Percentiles rank a stretch among this genome's conserved stretches.
phyloP scores from a whole-genome alignment of 2,329 filamentous ascomycete species.

The Penicillium sp. region DNA sequence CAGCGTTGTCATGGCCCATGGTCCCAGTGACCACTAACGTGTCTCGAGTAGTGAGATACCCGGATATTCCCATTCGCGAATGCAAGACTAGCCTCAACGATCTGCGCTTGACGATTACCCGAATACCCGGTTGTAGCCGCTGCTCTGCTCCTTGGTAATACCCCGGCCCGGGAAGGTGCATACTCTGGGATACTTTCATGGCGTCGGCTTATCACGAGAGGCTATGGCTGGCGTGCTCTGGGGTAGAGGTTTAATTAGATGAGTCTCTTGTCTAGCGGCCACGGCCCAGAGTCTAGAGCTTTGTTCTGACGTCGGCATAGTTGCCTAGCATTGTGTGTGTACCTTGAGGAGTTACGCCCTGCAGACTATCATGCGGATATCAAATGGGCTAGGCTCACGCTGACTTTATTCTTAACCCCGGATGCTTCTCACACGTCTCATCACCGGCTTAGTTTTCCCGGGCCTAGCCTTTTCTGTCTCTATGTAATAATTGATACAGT shows the following conservation, averaged over 20 bases:
- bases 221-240: neutral
- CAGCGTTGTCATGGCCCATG: neutral
- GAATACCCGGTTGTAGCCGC: constrained; percentile 11
- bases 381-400: neutral
- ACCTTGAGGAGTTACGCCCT: neutral
- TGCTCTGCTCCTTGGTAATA: constrained; percentile 5
- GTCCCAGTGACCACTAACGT: neutral
- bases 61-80: neutral
- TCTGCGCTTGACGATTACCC: neutral
- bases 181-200: neutral
- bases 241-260: neutral
- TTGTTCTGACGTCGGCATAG: neutral
- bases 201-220: neutral
- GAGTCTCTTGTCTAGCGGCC: neutral
- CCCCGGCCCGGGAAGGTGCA: neutral
- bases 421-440: neutral
- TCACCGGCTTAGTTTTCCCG: too few relatives aligned
- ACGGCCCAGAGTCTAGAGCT: neutral
- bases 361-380: neutral
- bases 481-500: too few relatives aligned
- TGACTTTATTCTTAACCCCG: neutral
- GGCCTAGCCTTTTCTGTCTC: too few relatives aligned
- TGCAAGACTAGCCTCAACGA: neutral
- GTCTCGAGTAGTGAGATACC: neutral
- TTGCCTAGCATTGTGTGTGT: neutral